phyloP scores from a whole-genome alignment of 345 rosid species.

The Euphorbia pulcherrima region DNA sequence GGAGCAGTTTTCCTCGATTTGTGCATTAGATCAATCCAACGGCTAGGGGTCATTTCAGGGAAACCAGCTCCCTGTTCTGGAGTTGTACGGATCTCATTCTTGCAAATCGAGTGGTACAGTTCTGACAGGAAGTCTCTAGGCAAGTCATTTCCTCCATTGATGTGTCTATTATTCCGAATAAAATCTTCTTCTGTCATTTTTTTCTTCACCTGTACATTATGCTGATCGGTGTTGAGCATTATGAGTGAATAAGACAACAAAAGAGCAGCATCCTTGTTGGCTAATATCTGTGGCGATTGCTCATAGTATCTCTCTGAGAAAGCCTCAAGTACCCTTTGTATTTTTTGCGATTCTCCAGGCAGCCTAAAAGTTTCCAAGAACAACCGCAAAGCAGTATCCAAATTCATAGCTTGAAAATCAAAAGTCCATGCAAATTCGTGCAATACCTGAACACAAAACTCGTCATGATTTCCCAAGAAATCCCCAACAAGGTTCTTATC shows the following conservation, averaged over 20 bases:
- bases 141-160: slow-evolving; percentile 86
- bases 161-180: slow-evolving; percentile 86
- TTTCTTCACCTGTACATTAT: slow-evolving; percentile 94
- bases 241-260: slow-evolving; percentile 88
- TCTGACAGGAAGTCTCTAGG: slow-evolving; percentile 86
- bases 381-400: slow-evolving; percentile 88
- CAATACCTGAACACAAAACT: slow-evolving; percentile 97
- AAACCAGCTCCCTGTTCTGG: slow-evolving; percentile 92
- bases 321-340: slow-evolving; percentile 97
- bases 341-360: slow-evolving; percentile 98
- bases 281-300: slow-evolving; percentile 86
- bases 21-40: slow-evolving; percentile 98
- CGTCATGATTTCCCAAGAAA: slow-evolving; percentile 96
- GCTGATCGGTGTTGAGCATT: slow-evolving; percentile 97
- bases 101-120: slow-evolving; percentile 82
- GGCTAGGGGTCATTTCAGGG: slow-evolving; percentile 99
- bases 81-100: slow-evolving; percentile 93
- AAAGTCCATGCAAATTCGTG: slow-evolving; percentile 99
- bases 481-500: slow-evolving; percentile 99
- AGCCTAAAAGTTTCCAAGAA: slow-evolving; percentile 93
- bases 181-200: slow-evolving; percentile 99
- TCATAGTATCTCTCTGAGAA: slow-evolving; percentile 96
- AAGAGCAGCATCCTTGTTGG: slow-evolving; percentile 95
- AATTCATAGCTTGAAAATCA: slow-evolving; percentile 93
- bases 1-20: slow-evolving; percentile 92